phyloP scores from a whole-genome alignment of 1,139 yeast species.

The Debaryomycetaceae sp. region DNA sequence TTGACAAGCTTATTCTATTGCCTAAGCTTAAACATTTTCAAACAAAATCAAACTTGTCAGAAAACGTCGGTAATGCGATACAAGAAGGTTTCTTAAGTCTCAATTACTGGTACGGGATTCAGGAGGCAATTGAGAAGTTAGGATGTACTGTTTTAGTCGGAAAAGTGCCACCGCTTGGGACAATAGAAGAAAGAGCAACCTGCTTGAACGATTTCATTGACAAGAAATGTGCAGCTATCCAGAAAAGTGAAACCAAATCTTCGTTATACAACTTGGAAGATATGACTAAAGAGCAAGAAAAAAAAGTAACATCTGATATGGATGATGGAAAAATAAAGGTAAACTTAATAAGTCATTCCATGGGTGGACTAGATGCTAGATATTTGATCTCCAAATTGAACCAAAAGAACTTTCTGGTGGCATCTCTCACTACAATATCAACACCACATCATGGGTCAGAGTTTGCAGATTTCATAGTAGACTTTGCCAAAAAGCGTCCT shows the following conservation, averaged over 20 bases:
- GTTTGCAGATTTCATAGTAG: conserved; percentile 68
- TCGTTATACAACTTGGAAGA: conserved; percentile 6
- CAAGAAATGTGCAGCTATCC: conserved; percentile 32
- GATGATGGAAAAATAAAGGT: conserved; percentile 42
- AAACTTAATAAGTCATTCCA: conserved; percentile 84
- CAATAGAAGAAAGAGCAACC: conserved; percentile 67
- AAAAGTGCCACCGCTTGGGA: conserved; percentile 79
- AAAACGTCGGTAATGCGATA: conserved; percentile 13
- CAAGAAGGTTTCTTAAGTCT: conserved; percentile 38
- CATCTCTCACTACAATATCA: conserved; percentile 75
- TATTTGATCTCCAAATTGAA: conserved; percentile 61
- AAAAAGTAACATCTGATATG: conserved; percentile 10
- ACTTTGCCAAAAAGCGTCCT: conserved; percentile 15
- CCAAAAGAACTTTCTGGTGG: conserved; percentile 49
- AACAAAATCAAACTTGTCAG: conserved; percentile 1
- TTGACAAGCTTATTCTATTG: conserved; percentile 56
- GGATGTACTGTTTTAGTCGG: conserved; percentile 75
- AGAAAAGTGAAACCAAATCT: conserved; percentile 11
- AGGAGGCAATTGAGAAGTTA: conserved; percentile 51
- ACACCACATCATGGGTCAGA: conserved; percentile 90
- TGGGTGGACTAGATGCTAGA: conserved; percentile 91
- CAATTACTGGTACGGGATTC: conserved; percentile 82
- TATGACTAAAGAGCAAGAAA: conserved; percentile 8
- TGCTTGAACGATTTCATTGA: conserved; percentile 53
- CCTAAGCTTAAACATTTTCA: conserved; percentile 26